phyloP scores from a whole-genome alignment of 257 asterid genomes.

The Salvia miltiorrhiza region DNA sequence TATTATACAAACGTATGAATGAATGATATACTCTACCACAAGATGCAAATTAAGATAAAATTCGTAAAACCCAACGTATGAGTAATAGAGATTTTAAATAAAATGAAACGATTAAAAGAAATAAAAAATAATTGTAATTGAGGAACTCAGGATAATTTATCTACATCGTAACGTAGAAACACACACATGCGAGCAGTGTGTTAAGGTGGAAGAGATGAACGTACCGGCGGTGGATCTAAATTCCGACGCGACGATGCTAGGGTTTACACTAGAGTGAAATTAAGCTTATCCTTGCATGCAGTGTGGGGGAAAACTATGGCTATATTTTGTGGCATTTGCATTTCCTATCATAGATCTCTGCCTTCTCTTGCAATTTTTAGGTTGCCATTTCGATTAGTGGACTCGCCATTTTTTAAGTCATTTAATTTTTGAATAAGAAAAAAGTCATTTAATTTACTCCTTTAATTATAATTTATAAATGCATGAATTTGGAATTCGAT shows the following conservation, averaged over 20 bases:
- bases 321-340: constrained; percentile 6
- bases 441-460: not conserved
- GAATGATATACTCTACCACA: not conserved
- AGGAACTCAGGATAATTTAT: not conserved
- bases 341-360: not conserved
- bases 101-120: not conserved
- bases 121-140: not conserved
- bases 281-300: not conserved
- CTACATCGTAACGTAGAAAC: not conserved
- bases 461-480: no score
- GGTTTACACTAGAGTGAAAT: constrained; percentile 16
- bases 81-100: not conserved
- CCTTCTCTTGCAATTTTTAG: not conserved
- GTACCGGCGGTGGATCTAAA: constrained; percentile 26
- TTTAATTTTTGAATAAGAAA: no score
- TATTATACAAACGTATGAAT: not conserved
- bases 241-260: constrained; percentile 15
- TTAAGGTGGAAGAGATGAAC: constrained; percentile 5
- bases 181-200: not conserved
- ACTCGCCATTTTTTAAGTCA: not conserved
- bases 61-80: not conserved
- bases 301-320: not conserved
- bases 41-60: not conserved
- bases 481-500: no score
- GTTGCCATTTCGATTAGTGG: not conserved